These are phyloP conservation scores for Pichia sp. DNA, from an alignment of 1,139 yeast species.

Conservation along the genomic window DNA sequence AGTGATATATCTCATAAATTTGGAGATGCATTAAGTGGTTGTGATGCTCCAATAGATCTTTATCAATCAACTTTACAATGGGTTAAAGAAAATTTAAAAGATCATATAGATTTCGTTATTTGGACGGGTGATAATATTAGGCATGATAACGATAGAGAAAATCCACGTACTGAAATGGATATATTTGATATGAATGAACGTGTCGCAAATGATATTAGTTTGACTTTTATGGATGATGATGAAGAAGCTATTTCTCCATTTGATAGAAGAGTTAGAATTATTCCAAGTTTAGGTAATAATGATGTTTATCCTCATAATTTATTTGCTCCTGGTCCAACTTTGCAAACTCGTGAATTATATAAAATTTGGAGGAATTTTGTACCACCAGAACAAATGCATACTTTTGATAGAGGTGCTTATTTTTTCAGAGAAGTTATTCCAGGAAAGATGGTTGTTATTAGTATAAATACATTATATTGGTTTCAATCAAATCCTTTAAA, in stretches of 20 bases:
- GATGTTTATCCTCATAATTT: slow-evolving; percentile 87
- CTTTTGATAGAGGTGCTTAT: slow-evolving; percentile 70
- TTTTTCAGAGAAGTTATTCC: slow-evolving; percentile 74
- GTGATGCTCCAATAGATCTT: slow-evolving; percentile 60
- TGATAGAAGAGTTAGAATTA: slow-evolving; percentile 36
- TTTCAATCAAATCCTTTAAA: slow-evolving; percentile 75
- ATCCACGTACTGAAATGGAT: slow-evolving; percentile 65
- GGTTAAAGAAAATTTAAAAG: slow-evolving; percentile 57
- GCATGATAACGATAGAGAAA: slow-evolving; percentile 71
- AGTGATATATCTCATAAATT: slow-evolving; percentile 47
- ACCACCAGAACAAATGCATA: slow-evolving; percentile 74
- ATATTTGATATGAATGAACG: slow-evolving; percentile 64
- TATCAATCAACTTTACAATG: slow-evolving; percentile 62
- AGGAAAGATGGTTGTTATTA: slow-evolving; percentile 64
- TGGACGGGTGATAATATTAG: slow-evolving; percentile 92
- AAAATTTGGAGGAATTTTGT: slow-evolving; percentile 66
- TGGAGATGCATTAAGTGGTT: slow-evolving; percentile 72
- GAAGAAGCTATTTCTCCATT: slow-evolving; percentile 40
- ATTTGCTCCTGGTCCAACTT: slow-evolving; percentile 78
- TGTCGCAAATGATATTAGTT: slow-evolving; percentile 47
- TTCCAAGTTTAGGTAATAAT: slow-evolving; percentile 78
- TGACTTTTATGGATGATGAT: slow-evolving; percentile 42
- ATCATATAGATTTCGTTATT: slow-evolving; percentile 74
- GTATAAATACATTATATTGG: slow-evolving; percentile 70
- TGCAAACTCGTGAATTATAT: slow-evolving; percentile 72